Base-by-base conservation (phyloP, 2,329 filamentous ascomycete genomes). In the Colletotrichum godetiae region DNA sequence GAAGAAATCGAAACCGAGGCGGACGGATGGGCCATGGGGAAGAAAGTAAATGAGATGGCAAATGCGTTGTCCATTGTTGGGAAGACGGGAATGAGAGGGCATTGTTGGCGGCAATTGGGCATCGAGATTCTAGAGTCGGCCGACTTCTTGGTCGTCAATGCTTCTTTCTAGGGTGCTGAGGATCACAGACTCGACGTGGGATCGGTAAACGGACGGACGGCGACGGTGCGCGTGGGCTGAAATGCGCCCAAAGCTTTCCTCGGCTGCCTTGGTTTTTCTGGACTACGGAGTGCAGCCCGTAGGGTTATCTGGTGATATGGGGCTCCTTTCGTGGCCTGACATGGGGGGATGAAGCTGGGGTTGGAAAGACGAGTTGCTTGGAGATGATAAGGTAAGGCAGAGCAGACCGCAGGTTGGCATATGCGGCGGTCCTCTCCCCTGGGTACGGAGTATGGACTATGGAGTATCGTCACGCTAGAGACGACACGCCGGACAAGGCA, bases 1-100 rank as follows among this genome's bases (percentile, higher is more conserved):
- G 53, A 58, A 69, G 33, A 46, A 24, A 33, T 49, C 19, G 24
- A 55, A 42, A 59, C 24, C 59, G 58, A 63, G 58, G 58, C 58
- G 37, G 31, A 58, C 33, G n/a, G 52, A 27, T 55, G 37, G 37
- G 15, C 37, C 22, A 35, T 27, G 24, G 24, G 12, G n/a, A 19
- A 24, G 60, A 46, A 62, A 52, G 52, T 33, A 65, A 65, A 64
- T 52, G 61, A 64, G n/a, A 64, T 35, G 59, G 66, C 29, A 61
- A 49, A 73, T 71, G 67, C 61, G 60, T 49, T 61, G 67, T 70
- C 60, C 66, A 69, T 73, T 70, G 66, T 73, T 70, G 71, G 56
- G 46, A 35, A 62, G 49, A 64, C 61, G 31, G 13, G 29, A 55
- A 64, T 55, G 61, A 53, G 42, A 53, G 31, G 35, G 46, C 31